phyloP scores from a whole-genome alignment of 306 rosid genomes.

The Prunus armeniaca region DNA sequence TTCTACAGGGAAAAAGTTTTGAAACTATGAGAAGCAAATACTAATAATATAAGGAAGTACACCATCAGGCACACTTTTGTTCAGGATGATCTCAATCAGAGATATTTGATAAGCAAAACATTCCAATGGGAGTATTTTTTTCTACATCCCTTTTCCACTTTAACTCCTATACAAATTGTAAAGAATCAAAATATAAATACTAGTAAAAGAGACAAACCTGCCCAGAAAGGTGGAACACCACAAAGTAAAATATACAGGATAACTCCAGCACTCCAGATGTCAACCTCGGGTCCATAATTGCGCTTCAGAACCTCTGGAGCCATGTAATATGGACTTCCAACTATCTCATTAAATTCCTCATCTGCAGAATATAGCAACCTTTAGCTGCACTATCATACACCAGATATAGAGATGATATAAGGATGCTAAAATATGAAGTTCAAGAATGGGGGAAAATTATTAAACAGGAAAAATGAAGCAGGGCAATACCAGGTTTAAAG shows the following conservation, averaged over 20 bases:
- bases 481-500: constrained; percentile 46
- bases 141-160: background rate
- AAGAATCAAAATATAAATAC: background rate
- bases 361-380: constrained; percentile 29
- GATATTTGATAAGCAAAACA: background rate
- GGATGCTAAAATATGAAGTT: background rate
- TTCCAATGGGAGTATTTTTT: background rate
- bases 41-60: background rate
- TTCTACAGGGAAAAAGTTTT: constrained; percentile 29
- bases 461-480: background rate
- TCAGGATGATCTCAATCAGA: background rate
- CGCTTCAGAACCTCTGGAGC: constrained; percentile 87
- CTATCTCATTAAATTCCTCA: constrained; percentile 53
- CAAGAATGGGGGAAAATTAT: background rate
- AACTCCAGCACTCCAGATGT: constrained; percentile 92
- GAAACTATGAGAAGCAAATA: constrained; percentile 14
- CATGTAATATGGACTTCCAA: constrained; percentile 87
- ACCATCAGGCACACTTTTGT: background rate
- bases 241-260: constrained; percentile 74
- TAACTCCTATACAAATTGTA: background rate
- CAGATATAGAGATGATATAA: background rate
- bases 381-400: constrained; percentile 1
- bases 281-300: constrained; percentile 80
- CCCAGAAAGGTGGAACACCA: constrained; percentile 94
- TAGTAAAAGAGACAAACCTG: constrained; percentile 51